phyloP scores from a whole-genome alignment of 331 rosid species.

The Cydonia oblonga region DNA sequence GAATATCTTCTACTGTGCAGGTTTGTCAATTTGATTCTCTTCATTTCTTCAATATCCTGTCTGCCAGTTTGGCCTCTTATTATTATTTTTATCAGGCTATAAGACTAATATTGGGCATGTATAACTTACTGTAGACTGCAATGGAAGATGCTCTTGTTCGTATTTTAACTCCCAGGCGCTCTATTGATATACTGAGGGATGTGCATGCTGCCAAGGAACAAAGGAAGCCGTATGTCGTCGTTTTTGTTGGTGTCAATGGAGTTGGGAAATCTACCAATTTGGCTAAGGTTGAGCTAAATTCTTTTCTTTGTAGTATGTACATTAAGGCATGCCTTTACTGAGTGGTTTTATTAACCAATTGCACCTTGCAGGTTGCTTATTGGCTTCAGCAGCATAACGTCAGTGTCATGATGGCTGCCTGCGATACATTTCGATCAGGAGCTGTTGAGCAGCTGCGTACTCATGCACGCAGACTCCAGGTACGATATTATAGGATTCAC shows the following conservation, averaged over 20 bases:
- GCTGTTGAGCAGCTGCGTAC: constrained; percentile 99
- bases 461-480: constrained; percentile 99
- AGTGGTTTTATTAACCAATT: constrained; percentile 5
- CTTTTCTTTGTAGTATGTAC: neutral
- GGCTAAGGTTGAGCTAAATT: constrained; percentile 57
- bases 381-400: constrained; percentile 85
- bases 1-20: constrained; percentile 95
- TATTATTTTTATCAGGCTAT: neutral
- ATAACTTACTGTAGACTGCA: constrained; percentile 47
- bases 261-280: constrained; percentile 98
- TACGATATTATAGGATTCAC: constrained; percentile 9
- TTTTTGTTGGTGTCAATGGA: constrained; percentile 96
- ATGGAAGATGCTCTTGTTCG: constrained; percentile 99
- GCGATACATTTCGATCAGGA: constrained; percentile 96
- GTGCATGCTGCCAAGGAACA: constrained; percentile 95
- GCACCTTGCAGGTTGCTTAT: constrained; percentile 72
- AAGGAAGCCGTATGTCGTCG: constrained; percentile 90
- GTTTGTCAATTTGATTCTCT: constrained; percentile 28
- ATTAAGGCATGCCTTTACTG: constrained; percentile 2
- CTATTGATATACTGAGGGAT: constrained; percentile 92
- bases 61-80: neutral
- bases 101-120: neutral
- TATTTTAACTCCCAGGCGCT: constrained; percentile 86
- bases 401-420: constrained; percentile 97
- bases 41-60: neutral